Percentiles rank a stretch among this genome's conserved stretches.
phyloP scores from a whole-genome alignment of 2,329 filamentous ascomycete genomes.

The Xylaria multiplex region DNA sequence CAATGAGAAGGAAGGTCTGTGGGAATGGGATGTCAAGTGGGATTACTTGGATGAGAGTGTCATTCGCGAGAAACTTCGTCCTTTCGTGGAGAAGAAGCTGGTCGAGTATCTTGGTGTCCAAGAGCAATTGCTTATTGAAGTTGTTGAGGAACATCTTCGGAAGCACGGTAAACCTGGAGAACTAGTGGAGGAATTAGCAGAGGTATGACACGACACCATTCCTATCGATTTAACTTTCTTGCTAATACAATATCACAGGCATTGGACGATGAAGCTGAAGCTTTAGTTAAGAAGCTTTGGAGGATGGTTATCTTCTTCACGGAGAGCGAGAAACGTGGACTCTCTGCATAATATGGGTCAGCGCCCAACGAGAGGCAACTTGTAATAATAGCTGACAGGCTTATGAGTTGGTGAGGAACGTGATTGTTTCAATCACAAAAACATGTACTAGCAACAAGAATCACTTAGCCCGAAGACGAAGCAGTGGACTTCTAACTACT shows the following conservation, averaged over 20 bases:
- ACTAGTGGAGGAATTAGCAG: slow-evolving; percentile 84
- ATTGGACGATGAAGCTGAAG: slow-evolving; percentile 93
- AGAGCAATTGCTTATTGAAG: slow-evolving; percentile 93
- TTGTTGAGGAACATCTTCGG: slow-evolving; percentile 87
- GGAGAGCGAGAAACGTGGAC: slow-evolving; percentile 89
- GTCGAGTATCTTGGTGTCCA: slow-evolving; percentile 96
- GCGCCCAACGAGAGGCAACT: neutral
- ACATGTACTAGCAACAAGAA: neutral
- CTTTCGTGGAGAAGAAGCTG: slow-evolving; percentile 98
- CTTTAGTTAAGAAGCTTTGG: slow-evolving; percentile 96
- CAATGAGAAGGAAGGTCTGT: slow-evolving; percentile 83
- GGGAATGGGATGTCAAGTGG: slow-evolving; percentile 95
- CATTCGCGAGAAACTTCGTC: slow-evolving; percentile 85
- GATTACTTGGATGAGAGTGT: slow-evolving; percentile 84
- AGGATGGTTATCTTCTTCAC: slow-evolving; percentile 98
- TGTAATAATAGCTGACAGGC: slow-evolving; percentile 23
- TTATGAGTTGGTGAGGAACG: slow-evolving; percentile 2
- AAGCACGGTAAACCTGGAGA: slow-evolving; percentile 79
- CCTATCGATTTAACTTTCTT: neutral
- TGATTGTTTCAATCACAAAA: neutral
- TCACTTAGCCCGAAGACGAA: neutral
- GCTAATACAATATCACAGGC: slow-evolving; percentile 64
- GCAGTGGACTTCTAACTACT: neutral
- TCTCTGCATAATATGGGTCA: slow-evolving; percentile 67
- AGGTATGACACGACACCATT: slow-evolving; percentile 65